These are phyloP conservation scores for Brassica hybrid DNA, from an alignment of 441 rosid genomes.

Conservation along the genomic window DNA sequence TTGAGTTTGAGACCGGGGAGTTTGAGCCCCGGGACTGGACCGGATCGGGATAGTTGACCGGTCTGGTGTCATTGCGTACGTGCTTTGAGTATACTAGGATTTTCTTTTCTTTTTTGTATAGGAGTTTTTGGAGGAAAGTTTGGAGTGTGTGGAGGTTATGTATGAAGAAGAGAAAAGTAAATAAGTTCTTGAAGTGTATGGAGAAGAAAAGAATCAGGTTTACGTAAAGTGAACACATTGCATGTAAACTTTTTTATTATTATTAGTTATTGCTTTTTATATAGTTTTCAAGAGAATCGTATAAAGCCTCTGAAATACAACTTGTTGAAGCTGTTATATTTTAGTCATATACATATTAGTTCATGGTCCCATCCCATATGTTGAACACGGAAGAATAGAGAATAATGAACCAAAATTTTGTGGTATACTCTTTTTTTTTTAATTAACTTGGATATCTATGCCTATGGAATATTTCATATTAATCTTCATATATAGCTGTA, in stretches of 20 bases:
- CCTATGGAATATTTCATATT: too few relatives aligned
- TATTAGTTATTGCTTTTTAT: background rate
- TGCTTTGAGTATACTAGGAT: background rate
- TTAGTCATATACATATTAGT: background rate
- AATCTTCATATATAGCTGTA: too few relatives aligned
- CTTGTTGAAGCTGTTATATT: background rate
- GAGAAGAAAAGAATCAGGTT: slow-evolving; percentile 54
- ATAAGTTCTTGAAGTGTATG: slow-evolving; percentile 44
- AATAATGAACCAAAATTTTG: background rate
- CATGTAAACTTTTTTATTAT: background rate
- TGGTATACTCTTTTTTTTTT: background rate
- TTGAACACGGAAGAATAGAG: background rate
- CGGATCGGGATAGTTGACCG: slow-evolving; percentile 43
- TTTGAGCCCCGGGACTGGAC: slow-evolving; percentile 10
- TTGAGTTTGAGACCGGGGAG: slow-evolving; percentile 6
- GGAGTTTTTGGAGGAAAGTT: background rate
- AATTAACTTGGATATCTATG: too few relatives aligned
- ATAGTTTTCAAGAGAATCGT: slow-evolving; percentile 28
- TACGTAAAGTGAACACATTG: slow-evolving; percentile 37
- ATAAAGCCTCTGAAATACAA: slow-evolving; percentile 33
- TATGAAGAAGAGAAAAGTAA: slow-evolving; percentile 38
- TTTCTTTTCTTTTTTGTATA: background rate
- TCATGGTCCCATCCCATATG: background rate
- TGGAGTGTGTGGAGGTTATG: slow-evolving; percentile 29
- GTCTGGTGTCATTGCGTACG: slow-evolving; percentile 47